Evolutionary conservation across 345 rosid species (phyloP), one percentile per base, ranked within the genome.

Genomic region (Schrenkiella parvula): DNA sequence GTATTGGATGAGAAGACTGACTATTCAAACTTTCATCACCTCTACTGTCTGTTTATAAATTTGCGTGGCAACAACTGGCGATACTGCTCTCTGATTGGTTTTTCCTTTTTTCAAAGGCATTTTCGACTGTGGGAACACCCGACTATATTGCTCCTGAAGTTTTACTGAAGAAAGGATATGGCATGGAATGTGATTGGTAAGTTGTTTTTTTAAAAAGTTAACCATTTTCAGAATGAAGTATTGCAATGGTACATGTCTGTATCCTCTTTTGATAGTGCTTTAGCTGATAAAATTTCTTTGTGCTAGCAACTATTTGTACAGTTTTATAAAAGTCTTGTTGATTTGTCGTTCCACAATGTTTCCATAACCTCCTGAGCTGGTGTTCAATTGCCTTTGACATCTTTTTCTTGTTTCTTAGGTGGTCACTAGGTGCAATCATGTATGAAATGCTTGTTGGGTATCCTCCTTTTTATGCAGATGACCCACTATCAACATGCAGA

Each of bases 141-240:
- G 98, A 92, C 70, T 92, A 92, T 80, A 92, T 92, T 66, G 96
- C 98, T 82, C 98, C 98, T 44, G 98, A 92, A 83, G 95, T 92
- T 37, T 84, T 92, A 66, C 79, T 90, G 79, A 92, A 92, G 92
- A 92, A 90, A 80, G 98, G 97, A 80, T 93, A 93, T 80, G 97
- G 98, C 88, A 87, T 86, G 92, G 98, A 93, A 76, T 93, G 98
- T 79, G 98, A 93, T 81, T 93, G 98, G 98, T 90, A 63, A 84
- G 96, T 66, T 66, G 25, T 72, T 65, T 83, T 70, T 31, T 62
- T 66, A 58, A 41, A 23, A 37, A 53, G 0, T 29, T 54, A 39
- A 9, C 53, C 53, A 37, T 18, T 75, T 56, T 74, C 55, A 42
- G 19, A 22, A 48, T 66, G 43, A 54, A 32, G 48, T 60, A 0